A percentile compares a stretch with the other conserved stretches of the same genome.
Conservation (phyloP, 2,329 filamentous ascomycete genomes). For the Uncinocarpus reesii region DNA sequence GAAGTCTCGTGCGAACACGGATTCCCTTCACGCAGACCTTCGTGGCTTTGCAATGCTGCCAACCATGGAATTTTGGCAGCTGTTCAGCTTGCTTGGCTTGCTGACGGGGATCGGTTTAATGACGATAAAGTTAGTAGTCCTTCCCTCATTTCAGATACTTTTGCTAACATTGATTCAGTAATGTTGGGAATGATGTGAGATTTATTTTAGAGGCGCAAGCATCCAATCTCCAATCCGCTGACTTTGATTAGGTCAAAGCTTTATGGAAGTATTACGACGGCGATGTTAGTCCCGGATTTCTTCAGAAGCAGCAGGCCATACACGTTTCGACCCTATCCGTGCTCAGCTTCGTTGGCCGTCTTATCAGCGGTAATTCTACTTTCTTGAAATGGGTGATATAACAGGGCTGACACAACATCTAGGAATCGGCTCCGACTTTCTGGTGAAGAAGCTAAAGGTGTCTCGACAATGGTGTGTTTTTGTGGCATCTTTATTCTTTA, state of each 20-base stretch:
- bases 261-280: conserved; percentile 81
- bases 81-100: conserved; percentile 80
- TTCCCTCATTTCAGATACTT: background rate
- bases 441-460: conserved; percentile 69
- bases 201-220: background rate
- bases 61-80: conserved; percentile 75
- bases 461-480: conserved; percentile 89
- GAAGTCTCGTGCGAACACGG: conserved; percentile 56
- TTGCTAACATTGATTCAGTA: conserved; percentile 47
- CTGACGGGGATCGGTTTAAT: conserved; percentile 88
- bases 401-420: conserved; percentile 7
- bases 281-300: conserved; percentile 59
- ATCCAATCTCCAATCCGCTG: conserved; percentile 3
- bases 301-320: conserved; percentile 72
- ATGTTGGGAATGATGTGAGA: conserved; percentile 76
- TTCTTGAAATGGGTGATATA: conserved; percentile 17
- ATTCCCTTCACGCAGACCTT: conserved; percentile 78
- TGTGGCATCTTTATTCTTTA: conserved; percentile 65
- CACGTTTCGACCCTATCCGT: conserved; percentile 92
- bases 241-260: conserved; percentile 48
- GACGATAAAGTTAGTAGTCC: conserved; percentile 82
- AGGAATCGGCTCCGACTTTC: conserved; percentile 82
- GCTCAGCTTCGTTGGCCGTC: conserved; percentile 71
- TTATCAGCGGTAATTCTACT: conserved; percentile 54
- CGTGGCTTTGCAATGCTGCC: conserved; percentile 67